Percentiles rank a stretch among this genome's conserved stretches.
Evolutionary conservation across 2,329 filamentous ascomycete genomes (phyloP).

Genomic region (Orbilia javanica): DNA sequence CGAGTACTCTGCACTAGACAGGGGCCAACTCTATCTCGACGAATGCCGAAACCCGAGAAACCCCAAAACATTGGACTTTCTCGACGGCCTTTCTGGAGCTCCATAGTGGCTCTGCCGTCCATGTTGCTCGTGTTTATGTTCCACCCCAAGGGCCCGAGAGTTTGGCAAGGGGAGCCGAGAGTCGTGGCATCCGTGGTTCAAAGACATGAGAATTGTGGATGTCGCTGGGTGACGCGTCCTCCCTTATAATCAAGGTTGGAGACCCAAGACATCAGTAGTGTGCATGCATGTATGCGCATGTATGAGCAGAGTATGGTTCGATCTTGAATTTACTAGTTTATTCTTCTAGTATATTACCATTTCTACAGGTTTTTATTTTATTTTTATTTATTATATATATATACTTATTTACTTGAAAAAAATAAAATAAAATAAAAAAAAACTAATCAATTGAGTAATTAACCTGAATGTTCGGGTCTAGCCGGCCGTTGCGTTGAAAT

Average conservation of each 20-base stretch:
- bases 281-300: background rate
- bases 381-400: too few species aligned
- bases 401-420: too few species aligned
- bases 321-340: too few species aligned
- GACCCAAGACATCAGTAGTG: background rate
- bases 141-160: slow-evolving; percentile 4
- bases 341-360: too few species aligned
- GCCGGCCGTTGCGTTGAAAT: too few species aligned
- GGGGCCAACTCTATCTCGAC: slow-evolving; percentile 20
- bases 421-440: too few species aligned
- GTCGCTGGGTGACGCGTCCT: slow-evolving; percentile 19
- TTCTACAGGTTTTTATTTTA: too few species aligned
- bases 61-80: background rate
- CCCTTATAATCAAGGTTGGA: background rate
- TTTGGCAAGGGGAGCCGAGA: slow-evolving; percentile 27
- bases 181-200: slow-evolving; percentile 13
- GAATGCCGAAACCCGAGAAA: slow-evolving; percentile 34
- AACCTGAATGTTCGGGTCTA: too few species aligned
- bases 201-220: background rate
- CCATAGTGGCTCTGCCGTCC: background rate
- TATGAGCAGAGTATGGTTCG: background rate
- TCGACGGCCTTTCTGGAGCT: slow-evolving; percentile 8
- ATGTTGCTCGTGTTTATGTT: background rate
- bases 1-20: slow-evolving; percentile 53
- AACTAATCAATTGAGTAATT: too few species aligned